These are phyloP conservation scores for Xylariaceae sp. DNA, from an alignment of 2,329 filamentous ascomycete species.

Conservation along the genomic window DNA sequence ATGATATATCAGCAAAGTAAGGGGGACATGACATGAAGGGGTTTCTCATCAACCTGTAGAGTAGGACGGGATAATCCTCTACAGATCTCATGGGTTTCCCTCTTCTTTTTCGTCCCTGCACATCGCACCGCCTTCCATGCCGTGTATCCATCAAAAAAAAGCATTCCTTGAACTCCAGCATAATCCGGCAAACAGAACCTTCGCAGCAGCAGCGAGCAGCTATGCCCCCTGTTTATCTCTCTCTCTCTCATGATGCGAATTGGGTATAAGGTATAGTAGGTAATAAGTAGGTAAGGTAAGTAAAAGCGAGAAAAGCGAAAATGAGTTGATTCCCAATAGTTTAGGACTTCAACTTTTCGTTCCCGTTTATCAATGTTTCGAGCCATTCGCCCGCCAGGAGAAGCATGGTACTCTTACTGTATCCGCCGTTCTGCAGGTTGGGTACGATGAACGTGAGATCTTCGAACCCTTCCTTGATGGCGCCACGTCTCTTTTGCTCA, in stretches of 20 bases:
- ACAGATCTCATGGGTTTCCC: too few species aligned
- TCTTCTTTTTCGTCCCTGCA: background rate
- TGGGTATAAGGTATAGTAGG: background rate
- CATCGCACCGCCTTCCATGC: background rate
- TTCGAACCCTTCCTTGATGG: constrained; percentile 74
- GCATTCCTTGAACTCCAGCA: constrained; percentile 8
- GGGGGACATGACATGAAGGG: too few species aligned
- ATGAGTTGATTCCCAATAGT: background rate
- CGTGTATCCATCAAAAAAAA: background rate
- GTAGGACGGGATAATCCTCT: too few species aligned
- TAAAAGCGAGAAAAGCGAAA: background rate
- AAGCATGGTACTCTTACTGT: constrained; percentile 79
- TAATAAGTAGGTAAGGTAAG: background rate
- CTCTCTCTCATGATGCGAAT: background rate
- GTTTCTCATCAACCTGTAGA: too few species aligned
- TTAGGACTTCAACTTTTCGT: constrained; percentile 49
- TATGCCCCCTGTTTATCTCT: too few species aligned
- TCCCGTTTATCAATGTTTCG: constrained; percentile 65
- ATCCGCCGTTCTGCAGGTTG: constrained; percentile 64
- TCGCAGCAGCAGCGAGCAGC: too few species aligned
- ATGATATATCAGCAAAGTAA: too few species aligned
- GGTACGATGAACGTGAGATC: constrained; percentile 74
- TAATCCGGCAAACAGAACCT: constrained; percentile 1
- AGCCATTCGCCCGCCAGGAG: constrained; percentile 72
- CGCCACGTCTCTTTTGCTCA: constrained; percentile 54